Conservation (phyloP, 2,329 filamentous ascomycete genomes). For the Cytospora schulzeri region DNA sequence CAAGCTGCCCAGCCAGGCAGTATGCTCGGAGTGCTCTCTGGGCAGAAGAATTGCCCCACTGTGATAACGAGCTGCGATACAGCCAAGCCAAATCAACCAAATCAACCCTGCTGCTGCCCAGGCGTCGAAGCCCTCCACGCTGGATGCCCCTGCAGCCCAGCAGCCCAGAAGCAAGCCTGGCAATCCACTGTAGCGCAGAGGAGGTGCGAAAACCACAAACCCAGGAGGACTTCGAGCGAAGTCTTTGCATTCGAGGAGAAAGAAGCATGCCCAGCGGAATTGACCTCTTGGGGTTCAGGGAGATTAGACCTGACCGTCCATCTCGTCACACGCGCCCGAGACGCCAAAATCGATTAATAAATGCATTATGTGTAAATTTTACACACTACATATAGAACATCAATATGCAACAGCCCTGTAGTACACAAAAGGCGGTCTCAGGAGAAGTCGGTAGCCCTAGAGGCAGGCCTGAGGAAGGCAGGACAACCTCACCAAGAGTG, state of each 20-base stretch:
- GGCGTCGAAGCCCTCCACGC: background rate
- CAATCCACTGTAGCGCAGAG: background rate
- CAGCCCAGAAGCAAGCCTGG: background rate
- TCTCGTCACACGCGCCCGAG: background rate
- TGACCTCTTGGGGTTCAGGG: background rate
- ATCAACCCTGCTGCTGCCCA: no score
- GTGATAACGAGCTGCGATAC: background rate
- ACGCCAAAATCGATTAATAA: background rate
- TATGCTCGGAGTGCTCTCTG: no score
- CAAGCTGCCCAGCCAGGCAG: background rate
- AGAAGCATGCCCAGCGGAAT: slow-evolving; percentile 5
- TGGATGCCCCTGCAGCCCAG: background rate
- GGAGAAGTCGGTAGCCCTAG: background rate
- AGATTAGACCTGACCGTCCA: background rate
- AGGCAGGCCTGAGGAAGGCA: no score
- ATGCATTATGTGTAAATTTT: no score
- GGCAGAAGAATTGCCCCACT: background rate
- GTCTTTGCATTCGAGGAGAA: no score
- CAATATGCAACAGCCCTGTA: no score
- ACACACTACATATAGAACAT: no score
- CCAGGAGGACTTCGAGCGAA: no score
- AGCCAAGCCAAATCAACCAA: background rate
- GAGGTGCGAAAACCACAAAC: no score
- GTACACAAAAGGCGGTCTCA: background rate
- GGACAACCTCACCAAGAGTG: no score